Conservation (phyloP, 2,329 filamentous ascomycete genomes). For the Chaetomium globosum region DNA sequence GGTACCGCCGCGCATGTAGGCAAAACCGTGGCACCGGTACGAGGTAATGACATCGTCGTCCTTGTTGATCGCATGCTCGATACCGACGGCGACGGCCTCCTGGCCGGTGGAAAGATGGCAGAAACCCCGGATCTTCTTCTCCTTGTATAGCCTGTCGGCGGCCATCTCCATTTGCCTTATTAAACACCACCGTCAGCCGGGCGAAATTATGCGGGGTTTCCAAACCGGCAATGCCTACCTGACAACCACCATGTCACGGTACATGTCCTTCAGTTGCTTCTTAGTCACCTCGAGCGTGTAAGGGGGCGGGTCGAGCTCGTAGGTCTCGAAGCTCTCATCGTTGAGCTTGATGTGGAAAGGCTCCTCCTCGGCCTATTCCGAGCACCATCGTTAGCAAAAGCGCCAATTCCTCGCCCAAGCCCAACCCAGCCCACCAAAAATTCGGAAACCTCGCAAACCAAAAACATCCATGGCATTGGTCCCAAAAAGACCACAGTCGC, state of each 20-base stretch:
- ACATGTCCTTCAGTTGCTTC: slow-evolving; percentile 98
- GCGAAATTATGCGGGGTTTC: not conserved
- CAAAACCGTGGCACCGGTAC: slow-evolving; percentile 98
- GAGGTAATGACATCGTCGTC: slow-evolving; percentile 94
- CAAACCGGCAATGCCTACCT: slow-evolving; percentile 63
- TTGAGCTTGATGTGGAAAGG: slow-evolving; percentile 89
- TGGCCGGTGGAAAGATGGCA: slow-evolving; percentile 98
- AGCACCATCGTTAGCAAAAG: slow-evolving; percentile 22
- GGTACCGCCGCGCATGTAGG: slow-evolving; percentile 89
- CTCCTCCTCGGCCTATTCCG: slow-evolving; percentile 83
- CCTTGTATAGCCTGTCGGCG: slow-evolving; percentile 98
- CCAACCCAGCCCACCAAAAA: not conserved
- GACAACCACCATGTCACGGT: slow-evolving; percentile 93
- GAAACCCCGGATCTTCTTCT: slow-evolving; percentile 99
- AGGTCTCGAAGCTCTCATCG: slow-evolving; percentile 99
- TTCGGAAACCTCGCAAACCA: not conserved
- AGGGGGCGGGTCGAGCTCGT: slow-evolving; percentile 93
- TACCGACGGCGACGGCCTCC: slow-evolving; percentile 95
- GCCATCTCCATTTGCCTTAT: slow-evolving; percentile 98
- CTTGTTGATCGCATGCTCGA: slow-evolving; percentile 92
- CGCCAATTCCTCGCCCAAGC: slow-evolving; percentile 5
- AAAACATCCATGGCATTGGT: slow-evolving; percentile 7
- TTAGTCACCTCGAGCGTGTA: slow-evolving; percentile 95
- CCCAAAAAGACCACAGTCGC: slow-evolving; percentile 16
- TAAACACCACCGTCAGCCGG: slow-evolving; percentile 13